A percentile compares a stretch with the other conserved stretches of the same genome.
phyloP scores from a whole-genome alignment of 2,329 filamentous ascomycete genomes.

The Xylaria sp. region DNA sequence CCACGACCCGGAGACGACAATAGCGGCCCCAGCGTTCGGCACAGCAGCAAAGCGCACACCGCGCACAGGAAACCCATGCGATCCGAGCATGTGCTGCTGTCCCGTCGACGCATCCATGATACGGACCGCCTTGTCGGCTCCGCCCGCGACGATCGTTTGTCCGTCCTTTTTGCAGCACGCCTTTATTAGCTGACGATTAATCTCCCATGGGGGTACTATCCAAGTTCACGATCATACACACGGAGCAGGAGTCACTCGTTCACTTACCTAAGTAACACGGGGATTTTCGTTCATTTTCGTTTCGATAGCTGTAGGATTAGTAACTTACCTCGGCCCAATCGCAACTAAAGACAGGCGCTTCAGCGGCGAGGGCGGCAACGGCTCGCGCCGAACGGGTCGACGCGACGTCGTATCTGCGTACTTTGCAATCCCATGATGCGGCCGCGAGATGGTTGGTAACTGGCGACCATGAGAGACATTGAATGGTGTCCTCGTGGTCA shows the following conservation, averaged over 20 bases:
- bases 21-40: constrained; percentile 30
- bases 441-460: constrained; percentile 42
- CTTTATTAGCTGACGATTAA: constrained; percentile 14
- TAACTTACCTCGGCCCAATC: constrained; percentile 47
- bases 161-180: constrained; percentile 40
- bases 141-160: constrained; percentile 40
- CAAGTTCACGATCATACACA: too few relatives aligned
- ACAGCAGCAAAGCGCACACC: constrained; percentile 42
- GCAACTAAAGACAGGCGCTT: constrained; percentile 43
- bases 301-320: constrained; percentile 40
- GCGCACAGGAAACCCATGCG: constrained; percentile 43
- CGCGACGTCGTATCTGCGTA: constrained; percentile 45
- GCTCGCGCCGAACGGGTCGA: constrained; percentile 31
- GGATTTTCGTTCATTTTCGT: not conserved
- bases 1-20: constrained; percentile 53
- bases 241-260: too few relatives aligned
- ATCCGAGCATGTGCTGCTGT: constrained; percentile 36
- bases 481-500: constrained; percentile 43
- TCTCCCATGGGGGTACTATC: too few relatives aligned
- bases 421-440: constrained; percentile 45
- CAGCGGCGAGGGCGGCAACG: constrained; percentile 34
- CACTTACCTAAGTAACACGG: not conserved
- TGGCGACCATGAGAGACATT: constrained; percentile 45
- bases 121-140: constrained; percentile 42
- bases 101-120: constrained; percentile 40